Evolutionary conservation across 2,329 filamentous ascomycete genomes (phyloP), one percentile per base, ranked within the genome.

Genomic region (Cordyceps javanica): DNA sequence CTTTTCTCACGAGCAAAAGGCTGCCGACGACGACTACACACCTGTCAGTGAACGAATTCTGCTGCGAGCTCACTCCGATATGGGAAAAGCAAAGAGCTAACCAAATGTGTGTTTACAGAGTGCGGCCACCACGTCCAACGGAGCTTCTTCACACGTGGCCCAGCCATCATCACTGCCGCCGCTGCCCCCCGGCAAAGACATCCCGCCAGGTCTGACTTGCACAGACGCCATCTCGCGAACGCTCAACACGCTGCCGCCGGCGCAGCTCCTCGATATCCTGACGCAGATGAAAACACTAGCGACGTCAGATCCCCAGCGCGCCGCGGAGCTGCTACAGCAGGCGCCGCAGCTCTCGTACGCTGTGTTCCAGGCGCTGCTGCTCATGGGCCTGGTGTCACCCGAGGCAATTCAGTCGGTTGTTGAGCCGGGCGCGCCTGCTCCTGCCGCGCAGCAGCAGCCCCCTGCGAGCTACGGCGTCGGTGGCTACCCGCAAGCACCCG

Each of bases 311-410:
- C 91, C 93, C 2, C 80, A 82, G 21, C 89, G 91, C 68, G 92
- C 92, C 3, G 91, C 88, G 0, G 90, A 96, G 68, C 84, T 97
- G 41, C 83, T 99, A 42, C 82, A 88, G 61, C 88, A 93, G 75
- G 91, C 92, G 1, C 94, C 94, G 0, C 94, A 99, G 73, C 85
- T 99, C 45, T 86, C 90, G 5, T 97, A 96, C 67, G 94, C 94
- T 59, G 88, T 97, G 63, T 97, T 97, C 75, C 93, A 97, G 73
- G 89, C 92, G 25, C 82, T 97, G 10, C 83, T 97, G 2, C 83
- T 97, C 38, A 94, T 97, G 83, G 91, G 91, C 46, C 85, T 97
- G 10, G 91, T 97, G 57, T 93, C 94, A 59, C 89, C 90, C 14
- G 86, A 87, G 65, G 86, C 91, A 3, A 86, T 97, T 56, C 83